Evolutionary conservation across 768 basidiomycete genomes (phyloP).

Genomic region (Suillus subalutaceus): DNA sequence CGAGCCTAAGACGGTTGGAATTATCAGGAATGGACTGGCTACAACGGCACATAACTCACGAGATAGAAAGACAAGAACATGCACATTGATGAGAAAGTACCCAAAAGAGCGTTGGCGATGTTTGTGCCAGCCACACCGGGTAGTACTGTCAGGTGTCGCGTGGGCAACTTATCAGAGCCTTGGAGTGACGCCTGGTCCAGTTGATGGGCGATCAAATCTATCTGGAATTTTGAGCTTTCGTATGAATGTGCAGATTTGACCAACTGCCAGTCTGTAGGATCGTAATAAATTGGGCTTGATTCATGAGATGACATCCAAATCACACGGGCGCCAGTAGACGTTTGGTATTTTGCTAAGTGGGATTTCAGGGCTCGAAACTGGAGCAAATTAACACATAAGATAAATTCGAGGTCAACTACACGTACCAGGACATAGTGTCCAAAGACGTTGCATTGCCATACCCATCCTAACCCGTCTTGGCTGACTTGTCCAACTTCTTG

Average conservation of each 20-base stretch:
- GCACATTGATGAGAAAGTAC: slow-evolving; percentile 45
- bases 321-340: slow-evolving; percentile 54
- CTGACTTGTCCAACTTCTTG: slow-evolving; percentile 64
- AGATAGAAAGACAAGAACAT: slow-evolving; percentile 65
- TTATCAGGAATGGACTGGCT: slow-evolving; percentile 9
- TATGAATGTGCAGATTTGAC: slow-evolving; percentile 64
- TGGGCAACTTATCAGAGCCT: slow-evolving; percentile 17
- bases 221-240: slow-evolving; percentile 75
- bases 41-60: slow-evolving; percentile 42
- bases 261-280: slow-evolving; percentile 74
- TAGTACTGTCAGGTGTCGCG: slow-evolving; percentile 61
- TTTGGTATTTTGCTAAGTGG: slow-evolving; percentile 49
- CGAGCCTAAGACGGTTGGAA: slow-evolving; percentile 54
- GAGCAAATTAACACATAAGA: slow-evolving; percentile 5
- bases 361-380: slow-evolving; percentile 68
- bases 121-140: slow-evolving; percentile 74
- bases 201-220: slow-evolving; percentile 62
- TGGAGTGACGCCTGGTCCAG: slow-evolving; percentile 51
- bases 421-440: slow-evolving; percentile 78
- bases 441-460: slow-evolving; percentile 87
- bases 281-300: slow-evolving; percentile 54
- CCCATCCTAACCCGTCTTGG: slow-evolving; percentile 72
- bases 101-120: slow-evolving; percentile 52
- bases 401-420: slow-evolving; percentile 16
- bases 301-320: slow-evolving; percentile 83